Percentiles rank a stretch among this genome's conserved stretches.
These are phyloP conservation scores for Trypanosoma rangeli DNA, from an alignment of 208 protist species.

Conservation along the genomic window DNA sequence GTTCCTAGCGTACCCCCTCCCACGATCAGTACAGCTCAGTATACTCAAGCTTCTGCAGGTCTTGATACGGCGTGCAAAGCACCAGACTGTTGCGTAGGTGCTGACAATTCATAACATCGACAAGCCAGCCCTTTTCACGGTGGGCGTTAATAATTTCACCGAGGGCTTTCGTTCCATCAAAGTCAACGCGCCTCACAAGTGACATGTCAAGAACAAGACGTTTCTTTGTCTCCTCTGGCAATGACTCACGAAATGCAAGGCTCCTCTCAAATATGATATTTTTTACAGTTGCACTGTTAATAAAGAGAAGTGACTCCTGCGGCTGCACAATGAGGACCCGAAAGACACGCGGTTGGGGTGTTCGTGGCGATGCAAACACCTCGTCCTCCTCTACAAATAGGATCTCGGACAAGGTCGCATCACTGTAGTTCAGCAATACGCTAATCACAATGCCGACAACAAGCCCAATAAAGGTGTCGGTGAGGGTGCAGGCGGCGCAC, in stretches of 20 bases:
- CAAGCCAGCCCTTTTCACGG: slow-evolving; percentile 27
- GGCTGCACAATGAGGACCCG: slow-evolving; percentile 30
- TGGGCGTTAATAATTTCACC: slow-evolving; percentile 34
- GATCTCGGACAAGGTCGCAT: slow-evolving; percentile 3
- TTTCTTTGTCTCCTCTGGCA: slow-evolving; percentile 17
- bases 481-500: slow-evolving; percentile 28
- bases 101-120: slow-evolving; percentile 29
- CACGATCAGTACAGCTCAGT: slow-evolving; percentile 27
- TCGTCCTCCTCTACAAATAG: slow-evolving; percentile 34
- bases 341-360: slow-evolving; percentile 22
- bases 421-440: slow-evolving; percentile 29
- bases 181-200: slow-evolving; percentile 28
- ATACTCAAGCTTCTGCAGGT: slow-evolving; percentile 31
- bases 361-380: slow-evolving; percentile 26
- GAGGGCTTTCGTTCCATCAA: slow-evolving; percentile 32
- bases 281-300: slow-evolving; percentile 27
- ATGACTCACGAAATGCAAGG: slow-evolving; percentile 21
- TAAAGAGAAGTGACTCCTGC: slow-evolving; percentile 30
- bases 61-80: slow-evolving; percentile 29
- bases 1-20: neutral
- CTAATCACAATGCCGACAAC: slow-evolving; percentile 31
- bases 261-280: slow-evolving; percentile 24
- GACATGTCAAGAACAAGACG: slow-evolving; percentile 33
- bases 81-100: slow-evolving; percentile 31
- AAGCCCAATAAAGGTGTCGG: slow-evolving; percentile 34